These are phyloP conservation scores for Syncephalastrum racemosum DNA, from an alignment of 371 early-diverging fungal species.

Conservation along the genomic window DNA sequence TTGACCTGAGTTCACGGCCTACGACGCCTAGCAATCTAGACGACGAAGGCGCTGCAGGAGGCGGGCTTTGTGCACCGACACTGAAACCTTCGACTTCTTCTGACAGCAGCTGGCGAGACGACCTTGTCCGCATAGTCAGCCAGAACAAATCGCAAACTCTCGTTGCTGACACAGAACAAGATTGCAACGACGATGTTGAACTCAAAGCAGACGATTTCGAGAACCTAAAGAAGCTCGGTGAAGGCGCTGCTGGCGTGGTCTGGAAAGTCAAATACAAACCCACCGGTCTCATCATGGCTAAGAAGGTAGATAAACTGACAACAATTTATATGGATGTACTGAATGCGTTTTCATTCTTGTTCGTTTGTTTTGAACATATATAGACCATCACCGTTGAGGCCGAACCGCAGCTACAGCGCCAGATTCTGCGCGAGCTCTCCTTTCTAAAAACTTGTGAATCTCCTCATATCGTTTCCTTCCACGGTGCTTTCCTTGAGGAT, in stretches of 20 bases:
- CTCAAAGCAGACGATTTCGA: conserved; percentile 60
- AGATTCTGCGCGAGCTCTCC: conserved; percentile 89
- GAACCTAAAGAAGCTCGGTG: conserved; percentile 76
- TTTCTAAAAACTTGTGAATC: conserved; percentile 88
- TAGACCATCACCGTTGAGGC: conserved; percentile 70
- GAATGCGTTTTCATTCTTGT: background rate
- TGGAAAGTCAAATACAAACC: conserved; percentile 80
- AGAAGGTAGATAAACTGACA: conserved; percentile 82
- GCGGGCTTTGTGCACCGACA: conserved; percentile 8
- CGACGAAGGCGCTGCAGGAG: conserved; percentile 16
- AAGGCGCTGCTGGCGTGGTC: conserved; percentile 93
- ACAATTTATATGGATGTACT: conserved; percentile 72
- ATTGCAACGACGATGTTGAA: conserved; percentile 17
- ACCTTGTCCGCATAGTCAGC: conserved; percentile 35
- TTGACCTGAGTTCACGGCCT: conserved; percentile 29
- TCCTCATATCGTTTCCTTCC: conserved; percentile 91
- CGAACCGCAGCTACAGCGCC: conserved; percentile 69
- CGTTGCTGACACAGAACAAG: conserved; percentile 1
- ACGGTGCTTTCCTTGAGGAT: conserved; percentile 91
- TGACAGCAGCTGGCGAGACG: conserved; percentile 30
- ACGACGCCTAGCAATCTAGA: conserved; percentile 20
- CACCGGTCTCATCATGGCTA: conserved; percentile 84
- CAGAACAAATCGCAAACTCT: conserved; percentile 21
- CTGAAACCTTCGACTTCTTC: conserved; percentile 18
- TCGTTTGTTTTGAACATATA: no score